These are phyloP conservation scores for Populus hybrid DNA, from an alignment of 441 rosid genomes.

Conservation along the genomic window DNA sequence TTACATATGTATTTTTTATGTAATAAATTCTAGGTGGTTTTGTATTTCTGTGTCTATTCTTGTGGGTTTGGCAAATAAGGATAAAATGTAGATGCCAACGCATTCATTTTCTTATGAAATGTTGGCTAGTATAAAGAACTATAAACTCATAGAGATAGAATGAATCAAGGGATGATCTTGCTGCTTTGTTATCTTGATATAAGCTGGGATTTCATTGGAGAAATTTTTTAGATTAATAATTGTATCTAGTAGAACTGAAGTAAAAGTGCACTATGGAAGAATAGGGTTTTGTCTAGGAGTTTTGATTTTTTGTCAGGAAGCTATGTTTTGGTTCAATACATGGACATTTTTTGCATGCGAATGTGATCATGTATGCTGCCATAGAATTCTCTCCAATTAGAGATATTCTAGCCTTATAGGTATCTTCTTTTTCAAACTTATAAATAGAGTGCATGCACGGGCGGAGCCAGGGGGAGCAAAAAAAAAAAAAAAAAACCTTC, in stretches of 20 bases:
- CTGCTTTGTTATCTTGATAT: not conserved
- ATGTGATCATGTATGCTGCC: not conserved
- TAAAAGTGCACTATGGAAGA: not conserved
- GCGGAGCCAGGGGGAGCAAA: not conserved
- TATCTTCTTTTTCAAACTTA: not conserved
- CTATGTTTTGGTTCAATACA: not conserved
- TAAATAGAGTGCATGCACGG: not conserved
- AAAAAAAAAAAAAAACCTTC: too few species aligned
- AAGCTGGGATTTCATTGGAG: not conserved
- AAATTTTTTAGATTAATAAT: too few species aligned
- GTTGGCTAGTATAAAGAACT: not conserved
- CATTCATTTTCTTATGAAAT: not conserved
- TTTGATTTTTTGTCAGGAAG: not conserved
- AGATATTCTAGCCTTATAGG: too few species aligned
- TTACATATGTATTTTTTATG: not conserved
- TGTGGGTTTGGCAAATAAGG: constrained; percentile 3
- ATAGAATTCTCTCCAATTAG: not conserved
- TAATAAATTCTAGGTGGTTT: not conserved
- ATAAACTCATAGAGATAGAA: not conserved
- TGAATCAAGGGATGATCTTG: not conserved
- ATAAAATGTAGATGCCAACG: not conserved
- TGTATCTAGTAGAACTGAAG: not conserved
- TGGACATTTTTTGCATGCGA: not conserved
- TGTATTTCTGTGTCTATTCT: not conserved
- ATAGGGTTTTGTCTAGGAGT: not conserved